Base-by-base conservation (phyloP, 371 early-diverging fungal genomes). In the Mortierella sp. region DNA sequence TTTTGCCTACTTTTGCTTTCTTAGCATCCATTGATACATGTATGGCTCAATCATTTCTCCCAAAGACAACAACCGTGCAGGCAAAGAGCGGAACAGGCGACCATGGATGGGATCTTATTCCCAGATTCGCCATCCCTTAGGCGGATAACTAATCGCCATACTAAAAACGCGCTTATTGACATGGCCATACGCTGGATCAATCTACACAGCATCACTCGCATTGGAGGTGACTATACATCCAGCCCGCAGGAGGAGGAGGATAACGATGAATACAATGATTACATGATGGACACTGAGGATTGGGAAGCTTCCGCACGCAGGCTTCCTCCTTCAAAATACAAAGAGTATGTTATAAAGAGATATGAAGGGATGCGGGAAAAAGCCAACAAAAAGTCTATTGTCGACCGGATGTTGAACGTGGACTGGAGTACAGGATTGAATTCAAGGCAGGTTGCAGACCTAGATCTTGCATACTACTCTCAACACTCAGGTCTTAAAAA, bases 381-480 rank as follows among this genome's bases (percentile, higher is more conserved):
- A 24, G 69, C 66, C 5, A 73, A 32, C 64, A 84, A 74, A 55
- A 83, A 83, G 47, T 59, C 65, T 6, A 68, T 86, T 1, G 68
- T 76, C 45, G 83, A 86, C 43, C 64, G 78, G 62, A 78, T 86
- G 18, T 64, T 83, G 55, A 37, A 64, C 22, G 63, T 72, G 0
- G 86, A 86, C 64, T 86, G 84, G 86, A 62, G 68, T 39, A 66
- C 70, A 9, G 89, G 89, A 20, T 73, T 89, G 12, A 73, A 52
- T 28, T 71, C 83, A 24, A 62, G 78, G 2, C 89, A 89, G 67
- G 49, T 87, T 12, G 86, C 87, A 0, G 86, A 87, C 35, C 30
- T 88, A 24, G 88, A 87, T 39, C 64, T 87, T 22, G 59, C 70
- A 22, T 83, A 78, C 62, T 70, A 79, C 20, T 72, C 73, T 39